These are phyloP conservation scores for Chloris gayana DNA, from an alignment of 176 grass and related monocot genomes.

Conservation along the genomic window DNA sequence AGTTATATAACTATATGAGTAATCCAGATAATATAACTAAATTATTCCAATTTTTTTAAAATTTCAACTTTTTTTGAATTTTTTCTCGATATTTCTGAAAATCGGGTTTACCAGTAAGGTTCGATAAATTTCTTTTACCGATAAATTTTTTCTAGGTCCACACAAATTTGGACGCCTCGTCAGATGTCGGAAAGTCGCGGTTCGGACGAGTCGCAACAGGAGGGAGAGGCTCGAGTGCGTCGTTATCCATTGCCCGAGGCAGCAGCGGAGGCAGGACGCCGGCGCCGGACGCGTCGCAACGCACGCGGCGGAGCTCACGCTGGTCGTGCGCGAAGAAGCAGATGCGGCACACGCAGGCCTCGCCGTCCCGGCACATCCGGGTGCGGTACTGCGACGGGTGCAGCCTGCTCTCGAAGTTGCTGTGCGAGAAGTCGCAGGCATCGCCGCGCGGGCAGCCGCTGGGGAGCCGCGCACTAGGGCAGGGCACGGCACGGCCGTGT, in stretches of 20 bases:
- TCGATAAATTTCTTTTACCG: too few relatives aligned
- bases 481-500: slow-evolving; percentile 71
- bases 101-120: too few relatives aligned
- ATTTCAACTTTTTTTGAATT: too few relatives aligned
- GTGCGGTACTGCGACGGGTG: background rate
- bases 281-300: slow-evolving; percentile 36
- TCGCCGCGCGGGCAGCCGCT: background rate
- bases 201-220: too few relatives aligned
- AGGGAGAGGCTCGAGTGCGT: slow-evolving; percentile 49
- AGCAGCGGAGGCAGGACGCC: slow-evolving; percentile 52
- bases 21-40: too few relatives aligned
- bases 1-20: too few relatives aligned
- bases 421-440: background rate
- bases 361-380: background rate
- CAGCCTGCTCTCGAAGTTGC: background rate
- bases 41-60: too few relatives aligned
- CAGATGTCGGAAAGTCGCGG: too few relatives aligned
- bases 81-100: too few relatives aligned
- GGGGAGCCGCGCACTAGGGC: slow-evolving; percentile 45
- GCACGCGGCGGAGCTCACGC: slow-evolving; percentile 60
- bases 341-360: background rate
- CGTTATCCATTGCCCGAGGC: too few relatives aligned
- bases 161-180: too few relatives aligned
- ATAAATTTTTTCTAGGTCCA: too few relatives aligned
- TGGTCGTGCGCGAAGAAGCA: background rate